Conservation (phyloP, 1,284 basidiomycete species). For the Ceratobasidium sp. region DNA sequence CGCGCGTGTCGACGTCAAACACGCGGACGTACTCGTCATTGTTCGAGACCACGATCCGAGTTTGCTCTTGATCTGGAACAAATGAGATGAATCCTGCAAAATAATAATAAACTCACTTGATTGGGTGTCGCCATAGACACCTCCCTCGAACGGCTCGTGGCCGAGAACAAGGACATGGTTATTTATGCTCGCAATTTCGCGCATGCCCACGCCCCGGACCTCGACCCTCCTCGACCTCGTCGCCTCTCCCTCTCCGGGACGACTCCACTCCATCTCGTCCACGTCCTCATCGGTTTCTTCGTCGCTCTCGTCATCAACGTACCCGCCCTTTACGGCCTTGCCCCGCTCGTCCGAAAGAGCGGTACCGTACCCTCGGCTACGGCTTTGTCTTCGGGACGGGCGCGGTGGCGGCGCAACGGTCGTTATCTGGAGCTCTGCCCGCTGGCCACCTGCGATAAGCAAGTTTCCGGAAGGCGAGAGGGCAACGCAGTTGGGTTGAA, state of each 20-base stretch:
- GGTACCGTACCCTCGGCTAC: conserved; percentile 9
- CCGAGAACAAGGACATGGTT: conserved; percentile 42
- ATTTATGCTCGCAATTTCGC: conserved; percentile 29
- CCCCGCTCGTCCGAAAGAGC: conserved; percentile 39
- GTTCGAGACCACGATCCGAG: conserved; percentile 82
- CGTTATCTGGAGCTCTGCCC: conserved; percentile 46
- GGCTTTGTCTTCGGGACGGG: conserved; percentile 23
- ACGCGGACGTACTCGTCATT: conserved; percentile 83
- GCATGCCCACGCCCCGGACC: conserved; percentile 5
- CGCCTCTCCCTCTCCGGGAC: conserved; percentile 3
- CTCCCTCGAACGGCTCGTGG: conserved; percentile 15
- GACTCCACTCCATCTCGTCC: conserved; percentile 39
- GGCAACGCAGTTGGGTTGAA: conserved; percentile 48
- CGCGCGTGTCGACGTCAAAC: conserved; percentile 70
- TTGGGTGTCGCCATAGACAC: conserved; percentile 21
- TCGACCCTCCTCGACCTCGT: conserved; percentile 18
- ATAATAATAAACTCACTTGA: conserved; percentile 5
- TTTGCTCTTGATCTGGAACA: conserved; percentile 87
- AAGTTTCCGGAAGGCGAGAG: conserved; percentile 30
- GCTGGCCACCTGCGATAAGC: conserved; percentile 46
- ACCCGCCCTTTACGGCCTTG: conserved; percentile 21
- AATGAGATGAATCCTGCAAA: conserved; percentile 53
- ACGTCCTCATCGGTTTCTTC: conserved; percentile 20
- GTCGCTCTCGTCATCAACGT: conserved; percentile 3
- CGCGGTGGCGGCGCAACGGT: conserved; percentile 44